Evolutionary conservation across 306 rosid species (phyloP).

Genomic region (Trichosanthes cucumerina): DNA sequence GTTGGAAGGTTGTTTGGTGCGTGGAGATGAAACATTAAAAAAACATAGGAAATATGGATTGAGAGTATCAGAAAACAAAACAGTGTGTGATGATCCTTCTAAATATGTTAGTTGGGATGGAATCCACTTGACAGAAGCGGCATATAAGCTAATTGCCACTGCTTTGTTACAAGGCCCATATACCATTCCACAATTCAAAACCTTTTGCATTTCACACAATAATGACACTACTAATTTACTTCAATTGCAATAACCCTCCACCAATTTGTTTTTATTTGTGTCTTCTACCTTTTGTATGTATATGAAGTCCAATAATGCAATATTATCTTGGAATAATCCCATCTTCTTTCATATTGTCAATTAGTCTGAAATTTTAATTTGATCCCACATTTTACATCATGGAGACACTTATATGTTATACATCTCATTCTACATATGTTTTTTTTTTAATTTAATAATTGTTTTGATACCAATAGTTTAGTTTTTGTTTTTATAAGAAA

Average conservation of each 20-base stretch:
- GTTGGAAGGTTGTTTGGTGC: constrained; percentile 24
- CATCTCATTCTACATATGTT: no score
- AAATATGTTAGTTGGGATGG: constrained; percentile 42
- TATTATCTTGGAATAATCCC: no score
- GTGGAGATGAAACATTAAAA: constrained; percentile 21
- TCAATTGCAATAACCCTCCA: not conserved
- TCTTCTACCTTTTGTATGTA: no score
- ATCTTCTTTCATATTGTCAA: no score
- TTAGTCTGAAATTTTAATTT: no score
- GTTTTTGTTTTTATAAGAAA: no score
- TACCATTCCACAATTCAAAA: constrained; percentile 13
- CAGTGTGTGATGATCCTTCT: constrained; percentile 35
- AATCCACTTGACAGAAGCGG: constrained; percentile 13
- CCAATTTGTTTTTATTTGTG: no score
- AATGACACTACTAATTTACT: not conserved
- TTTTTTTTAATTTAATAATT: no score
- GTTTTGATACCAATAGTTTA: no score
- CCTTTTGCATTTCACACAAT: not conserved
- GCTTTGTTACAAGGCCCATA: constrained; percentile 18
- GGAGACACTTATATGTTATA: no score
- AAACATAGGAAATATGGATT: constrained; percentile 5
- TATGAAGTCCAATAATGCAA: no score
- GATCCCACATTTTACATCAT: no score
- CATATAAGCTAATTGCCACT: constrained; percentile 11
- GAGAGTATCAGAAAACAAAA: not conserved